A percentile compares a stretch with the other conserved stretches of the same genome.
Conservation (phyloP, 768 basidiomycete species). For the Tricholoma furcatifolium region DNA sequence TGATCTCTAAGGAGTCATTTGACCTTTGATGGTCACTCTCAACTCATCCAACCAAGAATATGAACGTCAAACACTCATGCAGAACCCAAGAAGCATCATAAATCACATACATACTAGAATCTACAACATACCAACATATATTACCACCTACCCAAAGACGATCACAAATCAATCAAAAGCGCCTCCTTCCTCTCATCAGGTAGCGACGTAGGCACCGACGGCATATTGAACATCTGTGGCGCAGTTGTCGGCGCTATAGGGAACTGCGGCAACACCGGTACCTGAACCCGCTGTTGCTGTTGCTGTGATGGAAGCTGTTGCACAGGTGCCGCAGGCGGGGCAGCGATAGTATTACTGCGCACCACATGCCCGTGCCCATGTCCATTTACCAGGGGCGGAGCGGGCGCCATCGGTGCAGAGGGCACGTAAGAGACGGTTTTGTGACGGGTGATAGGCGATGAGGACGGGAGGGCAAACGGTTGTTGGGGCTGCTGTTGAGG, state of each 20-base stretch:
- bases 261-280: conserved; percentile 53
- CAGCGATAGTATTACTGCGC: conserved; percentile 33
- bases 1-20: too few relatives aligned
- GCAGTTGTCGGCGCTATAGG: conserved; percentile 61
- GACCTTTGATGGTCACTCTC: too few relatives aligned
- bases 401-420: conserved; percentile 12
- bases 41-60: too few relatives aligned
- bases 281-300: conserved; percentile 27
- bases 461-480: conserved; percentile 3
- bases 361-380: conserved; percentile 23
- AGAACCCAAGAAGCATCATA: too few relatives aligned
- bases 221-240: conserved; percentile 51
- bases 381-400: conserved; percentile 17
- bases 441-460: conserved; percentile 27
- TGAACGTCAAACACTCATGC: too few relatives aligned
- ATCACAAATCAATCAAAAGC: conserved; percentile 51
- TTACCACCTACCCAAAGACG: not conserved
- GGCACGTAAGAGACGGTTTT: conserved; percentile 34
- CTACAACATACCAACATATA: not conserved
- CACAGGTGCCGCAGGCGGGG: conserved; percentile 6
- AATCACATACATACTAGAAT: not conserved
- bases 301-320: conserved; percentile 23
- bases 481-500: conserved; percentile 15
- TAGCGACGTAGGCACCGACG: conserved; percentile 46
- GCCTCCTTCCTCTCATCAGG: conserved; percentile 68